phyloP scores from a whole-genome alignment of 2,329 filamentous ascomycete species.

The Phaeosphaeriaceae sp. region DNA sequence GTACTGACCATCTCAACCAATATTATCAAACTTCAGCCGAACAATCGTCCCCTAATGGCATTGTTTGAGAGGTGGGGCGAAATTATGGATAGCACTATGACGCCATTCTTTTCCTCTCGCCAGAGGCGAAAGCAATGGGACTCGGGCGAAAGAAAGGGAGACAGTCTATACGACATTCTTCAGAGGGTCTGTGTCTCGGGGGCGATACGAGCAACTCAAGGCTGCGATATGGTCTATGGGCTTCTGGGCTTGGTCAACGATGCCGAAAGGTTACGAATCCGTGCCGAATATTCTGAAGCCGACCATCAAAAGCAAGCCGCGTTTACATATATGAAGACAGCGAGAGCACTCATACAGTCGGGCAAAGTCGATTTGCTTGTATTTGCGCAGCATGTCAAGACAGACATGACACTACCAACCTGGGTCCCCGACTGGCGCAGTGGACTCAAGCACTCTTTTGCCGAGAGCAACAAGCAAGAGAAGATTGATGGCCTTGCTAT shows the following conservation, averaged over 20 bases:
- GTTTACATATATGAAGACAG: background rate
- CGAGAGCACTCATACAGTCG: background rate
- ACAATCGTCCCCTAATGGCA: background rate
- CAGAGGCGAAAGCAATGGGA: constrained; percentile 1
- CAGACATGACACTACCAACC: constrained; percentile 2
- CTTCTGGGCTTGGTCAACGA: constrained; percentile 1
- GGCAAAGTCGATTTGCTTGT: constrained; percentile 1
- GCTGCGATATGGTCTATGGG: constrained; percentile 2
- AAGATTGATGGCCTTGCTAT: background rate
- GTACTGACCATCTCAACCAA: background rate
- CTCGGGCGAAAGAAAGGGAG: background rate
- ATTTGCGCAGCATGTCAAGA: constrained; percentile 1
- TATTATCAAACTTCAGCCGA: background rate
- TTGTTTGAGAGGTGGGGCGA: background rate
- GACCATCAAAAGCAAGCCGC: background rate
- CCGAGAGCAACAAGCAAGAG: background rate
- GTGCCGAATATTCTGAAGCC: background rate
- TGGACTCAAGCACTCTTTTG: background rate
- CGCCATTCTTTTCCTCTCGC: constrained; percentile 1
- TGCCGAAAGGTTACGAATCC: background rate
- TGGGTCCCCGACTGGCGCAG: background rate
- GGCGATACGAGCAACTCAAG: background rate
- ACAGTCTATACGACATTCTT: background rate
- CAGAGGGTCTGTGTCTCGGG: background rate
- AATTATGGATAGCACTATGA: background rate